These are phyloP conservation scores for Metschnikowia henanensis DNA, from an alignment of 805 yeast species.

Conservation along the genomic window DNA sequence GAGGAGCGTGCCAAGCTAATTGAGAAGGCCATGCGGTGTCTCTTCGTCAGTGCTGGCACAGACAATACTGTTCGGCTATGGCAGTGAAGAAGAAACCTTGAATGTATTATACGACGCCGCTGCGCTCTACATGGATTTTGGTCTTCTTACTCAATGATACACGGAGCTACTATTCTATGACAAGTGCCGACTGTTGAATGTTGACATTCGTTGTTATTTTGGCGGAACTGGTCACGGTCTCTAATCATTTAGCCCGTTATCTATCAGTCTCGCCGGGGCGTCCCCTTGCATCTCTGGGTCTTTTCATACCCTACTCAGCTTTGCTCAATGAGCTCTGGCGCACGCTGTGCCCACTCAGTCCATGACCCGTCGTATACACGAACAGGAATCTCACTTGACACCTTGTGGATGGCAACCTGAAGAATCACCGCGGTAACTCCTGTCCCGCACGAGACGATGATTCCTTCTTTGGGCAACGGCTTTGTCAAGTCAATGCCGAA, in stretches of 20 bases:
- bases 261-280: too few species aligned
- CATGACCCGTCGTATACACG: slow-evolving; percentile 76
- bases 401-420: slow-evolving; percentile 59
- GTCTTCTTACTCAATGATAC: too few species aligned
- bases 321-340: slow-evolving; percentile 57
- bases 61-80: slow-evolving; percentile 58
- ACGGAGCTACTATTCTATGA: too few species aligned
- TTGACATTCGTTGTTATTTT: too few species aligned
- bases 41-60: slow-evolving; percentile 63
- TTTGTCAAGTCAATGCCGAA: slow-evolving; percentile 32
- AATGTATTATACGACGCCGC: too few species aligned
- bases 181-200: too few species aligned
- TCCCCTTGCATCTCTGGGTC: too few species aligned
- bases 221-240: too few species aligned
- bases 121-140: too few species aligned
- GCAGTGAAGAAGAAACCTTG: slow-evolving; percentile 29
- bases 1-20: slow-evolving; percentile 18
- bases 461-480: slow-evolving; percentile 50
- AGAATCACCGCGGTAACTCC: slow-evolving; percentile 94
- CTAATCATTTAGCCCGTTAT: too few species aligned
- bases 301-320: too few species aligned
- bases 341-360: slow-evolving; percentile 84
- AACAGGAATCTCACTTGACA: slow-evolving; percentile 36
- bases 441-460: slow-evolving; percentile 90
- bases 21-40: slow-evolving; percentile 56